Conservation (phyloP, 1,284 basidiomycete genomes). For the Kalmanozyma brasiliensis region DNA sequence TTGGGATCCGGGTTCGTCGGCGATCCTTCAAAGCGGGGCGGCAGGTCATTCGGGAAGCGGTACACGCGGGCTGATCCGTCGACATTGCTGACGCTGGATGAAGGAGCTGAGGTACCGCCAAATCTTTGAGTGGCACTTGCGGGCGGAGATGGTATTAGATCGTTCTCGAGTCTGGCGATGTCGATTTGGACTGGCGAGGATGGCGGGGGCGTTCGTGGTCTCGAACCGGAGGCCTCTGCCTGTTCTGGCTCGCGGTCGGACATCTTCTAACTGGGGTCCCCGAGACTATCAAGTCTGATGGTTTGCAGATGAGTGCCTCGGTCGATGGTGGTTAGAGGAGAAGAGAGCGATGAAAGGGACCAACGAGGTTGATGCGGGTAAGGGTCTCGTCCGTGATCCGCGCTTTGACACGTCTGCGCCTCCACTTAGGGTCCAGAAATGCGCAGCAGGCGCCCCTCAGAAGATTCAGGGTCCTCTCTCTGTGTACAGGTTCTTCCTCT, state of each 20-base stretch:
- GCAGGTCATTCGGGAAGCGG: conserved; percentile 29
- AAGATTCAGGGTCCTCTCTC: conserved; percentile 5
- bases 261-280: conserved; percentile 10
- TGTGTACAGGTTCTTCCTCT: neutral
- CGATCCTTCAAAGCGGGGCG: conserved; percentile 18
- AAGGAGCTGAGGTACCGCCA: too few species aligned
- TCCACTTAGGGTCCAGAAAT: conserved; percentile 1
- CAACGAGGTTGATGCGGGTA: too few species aligned
- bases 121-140: conserved; percentile 10
- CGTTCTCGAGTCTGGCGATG: conserved; percentile 25
- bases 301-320: too few species aligned
- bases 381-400: conserved; percentile 6
- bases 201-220: conserved; percentile 7
- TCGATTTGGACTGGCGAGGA: conserved; percentile 7
- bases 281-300: too few species aligned
- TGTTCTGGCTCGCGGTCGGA: conserved; percentile 8
- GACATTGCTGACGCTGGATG: conserved; percentile 18
- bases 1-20: conserved; percentile 12
- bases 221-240: conserved; percentile 12
- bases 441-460: conserved; percentile 6
- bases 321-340: too few species aligned
- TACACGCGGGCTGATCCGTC: conserved; percentile 38
- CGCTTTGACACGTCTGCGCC: conserved; percentile 2
- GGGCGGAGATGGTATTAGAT: conserved; percentile 39
- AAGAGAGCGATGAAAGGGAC: neutral